Percentiles rank a stretch among this genome's conserved stretches.
These are phyloP conservation scores for Trichoderma asperellum DNA, from an alignment of 2,329 filamentous ascomycete genomes.

Conservation along the genomic window DNA sequence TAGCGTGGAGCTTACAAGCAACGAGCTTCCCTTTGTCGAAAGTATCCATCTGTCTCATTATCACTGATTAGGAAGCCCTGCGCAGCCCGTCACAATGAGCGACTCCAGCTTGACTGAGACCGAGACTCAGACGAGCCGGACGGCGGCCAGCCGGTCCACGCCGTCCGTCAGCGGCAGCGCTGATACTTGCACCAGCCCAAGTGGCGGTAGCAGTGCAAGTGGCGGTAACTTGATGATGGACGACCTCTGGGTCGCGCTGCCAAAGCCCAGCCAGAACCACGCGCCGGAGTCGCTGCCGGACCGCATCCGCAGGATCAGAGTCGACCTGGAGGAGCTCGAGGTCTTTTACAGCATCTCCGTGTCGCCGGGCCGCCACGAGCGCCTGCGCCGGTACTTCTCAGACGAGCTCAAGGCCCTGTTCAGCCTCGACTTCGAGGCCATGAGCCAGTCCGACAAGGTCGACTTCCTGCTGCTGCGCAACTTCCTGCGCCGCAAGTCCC, in stretches of 20 bases:
- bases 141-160: constrained; percentile 6
- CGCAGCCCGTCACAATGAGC: neutral
- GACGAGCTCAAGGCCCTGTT: constrained; percentile 44
- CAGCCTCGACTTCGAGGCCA: constrained; percentile 35
- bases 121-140: neutral
- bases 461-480: constrained; percentile 57
- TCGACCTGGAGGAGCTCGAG: constrained; percentile 52
- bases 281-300: constrained; percentile 44
- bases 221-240: constrained; percentile 28
- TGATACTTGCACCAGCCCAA: constrained; percentile 4
- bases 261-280: constrained; percentile 18
- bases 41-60: neutral
- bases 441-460: constrained; percentile 49
- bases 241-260: constrained; percentile 32
- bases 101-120: constrained; percentile 10
- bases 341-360: constrained; percentile 54
- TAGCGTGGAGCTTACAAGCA: constrained; percentile 20
- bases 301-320: constrained; percentile 48
- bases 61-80: neutral
- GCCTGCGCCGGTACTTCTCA: constrained; percentile 47
- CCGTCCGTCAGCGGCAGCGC: constrained; percentile 14
- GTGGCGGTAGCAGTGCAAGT: constrained; percentile 18
- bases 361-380: constrained; percentile 46
- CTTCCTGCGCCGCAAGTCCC: constrained; percentile 45
- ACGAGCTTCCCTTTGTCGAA: constrained; percentile 7